These are phyloP conservation scores for Kentomonas sorsogonicus DNA, from an alignment of 208 protist genomes.

Conservation along the genomic window DNA sequence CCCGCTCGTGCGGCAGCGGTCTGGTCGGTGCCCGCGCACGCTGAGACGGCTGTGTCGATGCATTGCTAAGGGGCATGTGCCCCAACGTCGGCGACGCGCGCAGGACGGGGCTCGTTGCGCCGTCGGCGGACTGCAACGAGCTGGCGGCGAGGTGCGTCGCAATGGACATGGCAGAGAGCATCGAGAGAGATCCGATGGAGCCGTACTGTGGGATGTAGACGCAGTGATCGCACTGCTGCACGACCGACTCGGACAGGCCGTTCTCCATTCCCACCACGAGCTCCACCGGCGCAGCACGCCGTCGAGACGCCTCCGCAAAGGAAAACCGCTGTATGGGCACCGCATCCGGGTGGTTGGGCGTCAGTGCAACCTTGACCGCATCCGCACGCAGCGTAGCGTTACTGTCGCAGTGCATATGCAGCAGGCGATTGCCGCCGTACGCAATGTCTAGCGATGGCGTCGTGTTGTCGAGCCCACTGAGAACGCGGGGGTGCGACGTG, in stretches of 20 bases:
- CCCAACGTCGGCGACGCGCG: constrained; percentile 8
- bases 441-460: constrained; percentile 73
- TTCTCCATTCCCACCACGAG: constrained; percentile 86
- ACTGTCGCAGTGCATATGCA: constrained; percentile 59
- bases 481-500: constrained; percentile 47
- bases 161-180: constrained; percentile 76
- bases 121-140: background rate
- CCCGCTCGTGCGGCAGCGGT: constrained; percentile 42
- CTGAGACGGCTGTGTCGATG: background rate
- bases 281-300: constrained; percentile 22
- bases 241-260: constrained; percentile 39
- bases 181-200: constrained; percentile 77
- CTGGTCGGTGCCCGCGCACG: background rate
- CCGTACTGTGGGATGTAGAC: constrained; percentile 84
- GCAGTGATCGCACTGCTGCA: constrained; percentile 37
- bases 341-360: constrained; percentile 46
- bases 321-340: constrained; percentile 38
- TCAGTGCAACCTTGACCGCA: constrained; percentile 50
- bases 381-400: constrained; percentile 13
- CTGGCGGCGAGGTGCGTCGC: constrained; percentile 34
- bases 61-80: constrained; percentile 61
- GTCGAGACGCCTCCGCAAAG: constrained; percentile 13
- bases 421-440: constrained; percentile 54
- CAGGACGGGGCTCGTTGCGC: background rate
- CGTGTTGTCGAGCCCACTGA: constrained; percentile 42